Evolutionary conservation across 1,139 yeast species (phyloP).

Genomic region (Pichia inconspicua): DNA sequence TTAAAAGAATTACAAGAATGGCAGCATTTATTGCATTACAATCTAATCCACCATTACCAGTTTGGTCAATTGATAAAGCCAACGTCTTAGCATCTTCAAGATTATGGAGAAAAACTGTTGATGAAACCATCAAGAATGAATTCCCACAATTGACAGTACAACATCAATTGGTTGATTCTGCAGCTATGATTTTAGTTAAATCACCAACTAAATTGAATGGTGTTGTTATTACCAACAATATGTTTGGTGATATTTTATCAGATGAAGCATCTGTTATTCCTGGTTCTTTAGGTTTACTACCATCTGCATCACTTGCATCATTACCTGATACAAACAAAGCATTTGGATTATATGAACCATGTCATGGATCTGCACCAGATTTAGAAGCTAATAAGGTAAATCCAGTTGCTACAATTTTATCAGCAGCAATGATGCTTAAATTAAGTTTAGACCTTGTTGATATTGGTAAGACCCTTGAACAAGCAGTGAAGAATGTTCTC

Average conservation of each 20-base stretch:
- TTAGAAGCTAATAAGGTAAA: constrained; percentile 80
- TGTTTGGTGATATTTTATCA: constrained; percentile 97
- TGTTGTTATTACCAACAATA: constrained; percentile 82
- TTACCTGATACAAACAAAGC: constrained; percentile 91
- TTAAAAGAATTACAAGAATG: constrained; percentile 92
- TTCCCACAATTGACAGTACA: constrained; percentile 81
- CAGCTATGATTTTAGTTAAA: constrained; percentile 94
- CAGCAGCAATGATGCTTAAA: constrained; percentile 96
- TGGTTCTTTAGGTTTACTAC: constrained; percentile 90
- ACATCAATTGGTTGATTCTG: constrained; percentile 95
- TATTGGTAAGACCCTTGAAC: constrained; percentile 85
- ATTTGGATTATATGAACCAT: constrained; percentile 94
- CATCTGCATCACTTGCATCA: constrained; percentile 93
- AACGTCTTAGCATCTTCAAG: constrained; percentile 94
- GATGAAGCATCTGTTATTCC: constrained; percentile 98
- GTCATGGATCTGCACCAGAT: constrained; percentile 98
- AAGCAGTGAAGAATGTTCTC: constrained; percentile 76
- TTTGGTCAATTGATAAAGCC: constrained; percentile 96
- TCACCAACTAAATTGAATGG: constrained; percentile 88
- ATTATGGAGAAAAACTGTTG: constrained; percentile 91
- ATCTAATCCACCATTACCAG: constrained; percentile 84
- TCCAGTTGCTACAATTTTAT: constrained; percentile 89
- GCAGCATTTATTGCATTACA: constrained; percentile 96
- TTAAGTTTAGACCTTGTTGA: constrained; percentile 72
- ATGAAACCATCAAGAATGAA: constrained; percentile 72